Conservation (phyloP, 768 basidiomycete species). For the Calocybe cyanea region DNA sequence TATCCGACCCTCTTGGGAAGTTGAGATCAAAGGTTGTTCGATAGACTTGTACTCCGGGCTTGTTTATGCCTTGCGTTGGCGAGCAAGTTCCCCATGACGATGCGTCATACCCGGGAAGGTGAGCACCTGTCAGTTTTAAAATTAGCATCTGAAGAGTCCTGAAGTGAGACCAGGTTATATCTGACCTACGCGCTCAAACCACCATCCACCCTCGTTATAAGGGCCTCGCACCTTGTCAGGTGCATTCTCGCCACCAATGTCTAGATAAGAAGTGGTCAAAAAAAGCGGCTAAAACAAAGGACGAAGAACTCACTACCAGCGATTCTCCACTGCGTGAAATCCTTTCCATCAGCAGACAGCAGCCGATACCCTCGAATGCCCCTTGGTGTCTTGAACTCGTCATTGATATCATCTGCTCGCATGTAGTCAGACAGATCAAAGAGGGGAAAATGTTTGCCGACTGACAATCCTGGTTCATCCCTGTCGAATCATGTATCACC, state of each 20-base stretch:
- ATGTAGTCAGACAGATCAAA: not conserved
- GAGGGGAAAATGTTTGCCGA: not conserved
- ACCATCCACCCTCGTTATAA: conserved; percentile 57
- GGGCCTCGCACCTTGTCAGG: conserved; percentile 58
- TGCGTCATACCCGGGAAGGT: conserved; percentile 55
- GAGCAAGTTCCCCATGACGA: conserved; percentile 49
- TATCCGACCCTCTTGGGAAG: conserved; percentile 47
- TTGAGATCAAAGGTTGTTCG: conserved; percentile 54
- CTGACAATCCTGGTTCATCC: conserved; percentile 34
- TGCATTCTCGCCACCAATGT: conserved; percentile 37
- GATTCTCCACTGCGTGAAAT: conserved; percentile 34
- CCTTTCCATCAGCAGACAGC: conserved; percentile 26
- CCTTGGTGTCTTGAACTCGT: conserved; percentile 55
- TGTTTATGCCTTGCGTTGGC: conserved; percentile 40
- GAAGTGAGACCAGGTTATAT: not conserved
- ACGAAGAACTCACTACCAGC: conserved; percentile 30
- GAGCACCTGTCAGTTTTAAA: conserved; percentile 35
- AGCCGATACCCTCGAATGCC: conserved; percentile 64
- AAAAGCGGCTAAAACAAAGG: not conserved
- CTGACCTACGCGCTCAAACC: conserved; percentile 47
- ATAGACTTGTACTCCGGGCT: conserved; percentile 62
- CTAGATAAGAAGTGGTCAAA: conserved; percentile 8
- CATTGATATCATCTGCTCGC: conserved; percentile 27
- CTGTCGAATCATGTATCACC: conserved; percentile 32
- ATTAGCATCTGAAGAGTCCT: not conserved